phyloP scores from a whole-genome alignment of 2,329 filamentous ascomycete genomes.

The Penicillium sp. region DNA sequence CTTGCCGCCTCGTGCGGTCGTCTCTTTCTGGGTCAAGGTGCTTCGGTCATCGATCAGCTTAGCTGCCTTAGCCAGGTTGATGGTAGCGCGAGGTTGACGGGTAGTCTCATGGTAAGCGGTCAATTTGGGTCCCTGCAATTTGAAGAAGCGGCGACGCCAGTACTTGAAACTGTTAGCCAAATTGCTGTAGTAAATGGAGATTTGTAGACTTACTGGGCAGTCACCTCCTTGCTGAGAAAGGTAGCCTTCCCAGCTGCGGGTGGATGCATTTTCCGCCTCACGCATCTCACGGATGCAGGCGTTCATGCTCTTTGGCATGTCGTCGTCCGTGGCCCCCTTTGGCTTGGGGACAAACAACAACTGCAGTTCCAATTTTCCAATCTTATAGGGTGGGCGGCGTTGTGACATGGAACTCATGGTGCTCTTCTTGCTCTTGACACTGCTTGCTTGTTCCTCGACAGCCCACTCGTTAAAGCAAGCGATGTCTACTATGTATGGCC shows the following conservation, averaged over 20 bases:
- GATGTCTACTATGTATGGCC: slow-evolving; percentile 84
- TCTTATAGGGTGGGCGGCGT: slow-evolving; percentile 86
- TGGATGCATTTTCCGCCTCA: slow-evolving; percentile 80
- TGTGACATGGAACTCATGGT: slow-evolving; percentile 62
- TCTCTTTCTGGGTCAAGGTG: slow-evolving; percentile 81
- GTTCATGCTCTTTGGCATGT: slow-evolving; percentile 99
- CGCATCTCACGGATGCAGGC: slow-evolving; percentile 91
- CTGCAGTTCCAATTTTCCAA: slow-evolving; percentile 93
- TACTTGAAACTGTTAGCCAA: slow-evolving; percentile 61
- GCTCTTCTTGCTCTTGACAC: slow-evolving; percentile 91
- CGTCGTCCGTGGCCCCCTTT: slow-evolving; percentile 82
- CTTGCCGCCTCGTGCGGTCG: slow-evolving; percentile 73
- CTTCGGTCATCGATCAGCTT: slow-evolving; percentile 92
- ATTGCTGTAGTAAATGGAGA: not conserved
- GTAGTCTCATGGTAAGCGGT: slow-evolving; percentile 97
- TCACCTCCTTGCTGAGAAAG: slow-evolving; percentile 97
- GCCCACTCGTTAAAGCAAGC: slow-evolving; percentile 99
- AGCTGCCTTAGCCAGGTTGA: slow-evolving; percentile 91
- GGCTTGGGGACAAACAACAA: slow-evolving; percentile 93
- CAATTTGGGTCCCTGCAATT: slow-evolving; percentile 84
- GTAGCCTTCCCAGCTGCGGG: slow-evolving; percentile 82
- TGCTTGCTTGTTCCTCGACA: slow-evolving; percentile 80
- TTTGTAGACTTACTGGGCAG: slow-evolving; percentile 75
- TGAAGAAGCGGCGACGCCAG: slow-evolving; percentile 98
- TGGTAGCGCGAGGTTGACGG: slow-evolving; percentile 91